Evolutionary conservation across 306 rosid genomes (phyloP).

Genomic region (Acacia acuminata): DNA sequence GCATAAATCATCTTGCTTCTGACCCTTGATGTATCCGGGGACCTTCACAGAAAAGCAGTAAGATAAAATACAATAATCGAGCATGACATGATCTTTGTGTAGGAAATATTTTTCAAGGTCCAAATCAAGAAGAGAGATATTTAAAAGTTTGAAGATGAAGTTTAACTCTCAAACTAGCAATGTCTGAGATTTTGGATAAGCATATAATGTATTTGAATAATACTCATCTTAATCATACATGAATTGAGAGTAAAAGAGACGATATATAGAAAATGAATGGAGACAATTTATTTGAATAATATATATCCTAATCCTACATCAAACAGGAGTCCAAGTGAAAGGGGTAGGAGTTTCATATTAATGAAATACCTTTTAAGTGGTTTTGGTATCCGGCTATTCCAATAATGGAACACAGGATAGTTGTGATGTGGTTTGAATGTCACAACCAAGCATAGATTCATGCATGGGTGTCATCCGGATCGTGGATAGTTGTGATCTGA

Average conservation of each 20-base stretch:
- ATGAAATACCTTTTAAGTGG: background rate
- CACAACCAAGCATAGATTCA: background rate
- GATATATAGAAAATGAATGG: background rate
- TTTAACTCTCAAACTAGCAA: background rate
- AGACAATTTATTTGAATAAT: background rate
- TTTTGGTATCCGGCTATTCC: background rate
- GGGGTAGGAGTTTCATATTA: background rate
- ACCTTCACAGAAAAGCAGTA: conserved; percentile 41
- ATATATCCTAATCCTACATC: background rate
- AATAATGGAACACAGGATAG: background rate
- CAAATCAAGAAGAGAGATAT: background rate
- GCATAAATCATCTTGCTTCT: conserved; percentile 73
- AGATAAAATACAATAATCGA: background rate
- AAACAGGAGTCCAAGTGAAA: background rate
- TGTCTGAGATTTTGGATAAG: background rate
- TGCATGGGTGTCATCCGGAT: background rate
- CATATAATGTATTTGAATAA: background rate
- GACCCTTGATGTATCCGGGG: conserved; percentile 59
- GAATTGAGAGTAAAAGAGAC: background rate
- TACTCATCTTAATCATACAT: background rate
- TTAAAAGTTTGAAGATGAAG: background rate
- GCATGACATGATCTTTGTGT: background rate
- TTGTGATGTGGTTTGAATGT: background rate
- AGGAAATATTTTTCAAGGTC: background rate
- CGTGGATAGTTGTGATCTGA: background rate